Conservation (phyloP, 2,329 filamentous ascomycete species). For the Xylaria multiplex region DNA sequence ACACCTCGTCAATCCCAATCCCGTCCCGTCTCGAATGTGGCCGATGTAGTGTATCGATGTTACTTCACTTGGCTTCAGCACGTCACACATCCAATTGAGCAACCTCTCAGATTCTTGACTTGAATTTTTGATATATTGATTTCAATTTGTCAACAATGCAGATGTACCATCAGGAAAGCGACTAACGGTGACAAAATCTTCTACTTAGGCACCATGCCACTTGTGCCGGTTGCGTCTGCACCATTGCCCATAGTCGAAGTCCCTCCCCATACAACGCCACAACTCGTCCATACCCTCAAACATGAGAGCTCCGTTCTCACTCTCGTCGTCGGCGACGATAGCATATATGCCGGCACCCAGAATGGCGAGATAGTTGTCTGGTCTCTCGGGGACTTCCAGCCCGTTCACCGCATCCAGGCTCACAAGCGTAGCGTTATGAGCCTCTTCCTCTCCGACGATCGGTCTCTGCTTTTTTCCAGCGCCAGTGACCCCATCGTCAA, state of each 20-base stretch:
- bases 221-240: slow-evolving; percentile 35
- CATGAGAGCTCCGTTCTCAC: slow-evolving; percentile 84
- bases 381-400: slow-evolving; percentile 88
- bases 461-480: slow-evolving; percentile 84
- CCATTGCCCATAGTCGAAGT: slow-evolving; percentile 46
- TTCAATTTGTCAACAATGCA: slow-evolving; percentile 19
- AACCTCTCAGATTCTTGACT: neutral
- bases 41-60: no score
- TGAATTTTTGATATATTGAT: neutral
- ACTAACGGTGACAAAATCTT: slow-evolving; percentile 24
- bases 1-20: neutral
- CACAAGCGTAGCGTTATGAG: slow-evolving; percentile 92
- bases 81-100: slow-evolving; percentile 22
- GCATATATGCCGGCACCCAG: slow-evolving; percentile 91
- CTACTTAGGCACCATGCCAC: slow-evolving; percentile 41
- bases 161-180: neutral
- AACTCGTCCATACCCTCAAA: slow-evolving; percentile 77
- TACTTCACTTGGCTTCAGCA: neutral
- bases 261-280: slow-evolving; percentile 58
- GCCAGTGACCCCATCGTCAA: slow-evolving; percentile 94
- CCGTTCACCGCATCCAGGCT: slow-evolving; percentile 80
- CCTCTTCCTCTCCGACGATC: slow-evolving; percentile 80
- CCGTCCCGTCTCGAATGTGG: neutral
- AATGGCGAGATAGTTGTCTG: slow-evolving; percentile 93
- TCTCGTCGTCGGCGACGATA: slow-evolving; percentile 80